A percentile compares a stretch with the other conserved stretches of the same genome.
phyloP scores from a whole-genome alignment of 164 flowering plant species.

The Dillenia turbinata region DNA sequence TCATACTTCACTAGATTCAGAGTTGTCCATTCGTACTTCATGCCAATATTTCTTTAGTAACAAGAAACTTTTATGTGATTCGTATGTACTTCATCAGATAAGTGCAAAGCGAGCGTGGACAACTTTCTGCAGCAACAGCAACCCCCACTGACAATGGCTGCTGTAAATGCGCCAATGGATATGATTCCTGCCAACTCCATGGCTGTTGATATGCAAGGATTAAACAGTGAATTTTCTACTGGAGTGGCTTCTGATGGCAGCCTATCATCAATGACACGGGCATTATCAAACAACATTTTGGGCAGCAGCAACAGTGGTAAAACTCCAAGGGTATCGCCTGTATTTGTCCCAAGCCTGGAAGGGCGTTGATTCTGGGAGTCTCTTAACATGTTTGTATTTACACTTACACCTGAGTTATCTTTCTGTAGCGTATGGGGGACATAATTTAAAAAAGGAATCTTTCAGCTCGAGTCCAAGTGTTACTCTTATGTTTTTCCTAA shows the following conservation, averaged over 20 bases:
- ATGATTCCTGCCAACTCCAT: constrained; percentile 38
- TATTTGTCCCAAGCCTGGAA: constrained; percentile 67
- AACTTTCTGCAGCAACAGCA: constrained; percentile 68
- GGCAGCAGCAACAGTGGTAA: constrained; percentile 27
- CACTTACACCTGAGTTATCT: constrained; percentile 53
- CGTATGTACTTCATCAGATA: constrained; percentile 28
- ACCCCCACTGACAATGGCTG: constrained; percentile 62
- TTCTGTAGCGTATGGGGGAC: constrained; percentile 28
- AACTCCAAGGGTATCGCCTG: constrained; percentile 23
- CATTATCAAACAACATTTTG: constrained; percentile 25
- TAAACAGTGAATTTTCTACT: constrained; percentile 39
- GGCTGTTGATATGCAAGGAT: constrained; percentile 38
- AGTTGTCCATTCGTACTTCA: too few species aligned
- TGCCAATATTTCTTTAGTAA: too few species aligned
- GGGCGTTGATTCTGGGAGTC: constrained; percentile 54
- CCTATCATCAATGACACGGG: constrained; percentile 35
- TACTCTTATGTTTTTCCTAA: too few species aligned
- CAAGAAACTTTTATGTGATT: too few species aligned
- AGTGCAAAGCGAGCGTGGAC: constrained; percentile 70
- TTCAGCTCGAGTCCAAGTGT: too few species aligned
- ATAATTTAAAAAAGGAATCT: too few species aligned
- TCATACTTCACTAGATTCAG: too few species aligned
- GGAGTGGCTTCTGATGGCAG: constrained; percentile 31
- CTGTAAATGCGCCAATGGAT: constrained; percentile 42
- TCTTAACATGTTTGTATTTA: constrained; percentile 58